Conservation (phyloP, 2,329 filamentous ascomycete genomes). For the Paracamarosporium sp. region DNA sequence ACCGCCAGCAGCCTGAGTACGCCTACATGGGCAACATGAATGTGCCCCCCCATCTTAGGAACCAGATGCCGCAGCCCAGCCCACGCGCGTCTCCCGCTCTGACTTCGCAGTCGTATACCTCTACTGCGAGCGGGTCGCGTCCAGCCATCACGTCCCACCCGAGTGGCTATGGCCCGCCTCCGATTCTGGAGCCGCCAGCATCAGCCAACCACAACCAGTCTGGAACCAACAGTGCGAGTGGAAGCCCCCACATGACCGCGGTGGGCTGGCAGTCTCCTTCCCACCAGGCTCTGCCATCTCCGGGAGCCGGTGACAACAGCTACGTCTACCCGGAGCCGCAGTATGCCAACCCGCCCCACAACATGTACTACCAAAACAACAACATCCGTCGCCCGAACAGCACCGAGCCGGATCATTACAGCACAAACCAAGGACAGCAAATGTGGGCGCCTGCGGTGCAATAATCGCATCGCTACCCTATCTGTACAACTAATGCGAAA, state of each 20-base stretch:
- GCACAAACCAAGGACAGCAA: conserved; percentile 45
- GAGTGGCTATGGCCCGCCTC: conserved; percentile 78
- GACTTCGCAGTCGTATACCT: conserved; percentile 70
- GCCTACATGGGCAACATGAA: conserved; percentile 79
- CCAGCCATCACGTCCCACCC: conserved; percentile 84
- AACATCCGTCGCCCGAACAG: conserved; percentile 77
- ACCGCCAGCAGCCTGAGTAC: conserved; percentile 72
- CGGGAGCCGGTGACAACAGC: conserved; percentile 70
- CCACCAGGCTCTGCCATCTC: conserved; percentile 74
- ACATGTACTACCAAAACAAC: conserved; percentile 74
- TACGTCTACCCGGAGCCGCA: conserved; percentile 83
- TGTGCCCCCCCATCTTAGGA: conserved; percentile 81
- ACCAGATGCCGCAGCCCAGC: conserved; percentile 74
- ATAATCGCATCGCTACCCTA: conserved; percentile 32
- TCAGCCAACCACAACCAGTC: conserved; percentile 78
- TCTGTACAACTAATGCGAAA: conserved; percentile 40
- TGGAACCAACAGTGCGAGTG: conserved; percentile 67
- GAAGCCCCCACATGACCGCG: conserved; percentile 84
- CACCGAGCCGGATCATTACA: conserved; percentile 67
- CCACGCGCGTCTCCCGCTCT: conserved; percentile 69
- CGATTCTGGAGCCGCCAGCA: conserved; percentile 80
- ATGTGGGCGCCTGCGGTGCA: conserved; percentile 53
- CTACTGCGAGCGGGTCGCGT: conserved; percentile 56
- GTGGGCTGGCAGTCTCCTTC: conserved; percentile 88
- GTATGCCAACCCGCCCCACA: conserved; percentile 65